These are phyloP conservation scores for Galerina sulciceps DNA, from an alignment of 768 basidiomycete genomes.

Conservation along the genomic window DNA sequence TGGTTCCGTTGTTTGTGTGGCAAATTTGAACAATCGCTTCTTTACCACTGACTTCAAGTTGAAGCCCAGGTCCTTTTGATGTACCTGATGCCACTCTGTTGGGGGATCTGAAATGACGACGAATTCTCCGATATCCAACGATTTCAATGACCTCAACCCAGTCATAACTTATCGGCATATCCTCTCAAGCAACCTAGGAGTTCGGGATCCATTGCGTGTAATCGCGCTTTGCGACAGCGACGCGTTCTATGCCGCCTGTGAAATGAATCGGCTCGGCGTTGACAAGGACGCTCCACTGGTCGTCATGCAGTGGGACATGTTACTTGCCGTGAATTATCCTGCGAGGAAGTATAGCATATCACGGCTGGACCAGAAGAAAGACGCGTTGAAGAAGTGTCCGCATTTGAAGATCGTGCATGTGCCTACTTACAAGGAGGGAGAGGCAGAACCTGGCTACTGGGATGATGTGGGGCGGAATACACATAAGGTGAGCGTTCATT, in stretches of 20 bases:
- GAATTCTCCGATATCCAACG: conserved; percentile 10
- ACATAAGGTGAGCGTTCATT: conserved; percentile 74
- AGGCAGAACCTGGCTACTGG: conserved; percentile 88
- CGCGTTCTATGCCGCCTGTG: conserved; percentile 86
- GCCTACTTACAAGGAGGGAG: conserved; percentile 91
- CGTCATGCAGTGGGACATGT: conserved; percentile 84
- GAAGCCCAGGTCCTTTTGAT: no score
- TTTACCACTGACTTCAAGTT: no score
- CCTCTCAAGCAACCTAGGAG: conserved; percentile 67
- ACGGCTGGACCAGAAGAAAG: conserved; percentile 80
- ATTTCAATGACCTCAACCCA: conserved; percentile 67
- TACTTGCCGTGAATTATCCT: conserved; percentile 96
- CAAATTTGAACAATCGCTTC: no score
- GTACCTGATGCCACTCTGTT: no score
- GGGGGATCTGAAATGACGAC: no score
- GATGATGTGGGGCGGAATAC: conserved; percentile 86
- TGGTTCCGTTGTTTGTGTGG: no score
- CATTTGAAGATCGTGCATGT: conserved; percentile 87
- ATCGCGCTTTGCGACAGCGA: conserved; percentile 92
- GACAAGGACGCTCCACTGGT: conserved; percentile 69
- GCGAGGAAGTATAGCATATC: conserved; percentile 93
- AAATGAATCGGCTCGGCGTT: conserved; percentile 78
- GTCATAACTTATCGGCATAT: conserved; percentile 82
- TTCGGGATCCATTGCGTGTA: conserved; percentile 78
- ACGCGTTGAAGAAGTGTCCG: conserved; percentile 87